Percentiles rank a stretch among this genome's conserved stretches.
phyloP scores from a whole-genome alignment of 208 protist genomes.

The Balamuthia mandrillaris region DNA sequence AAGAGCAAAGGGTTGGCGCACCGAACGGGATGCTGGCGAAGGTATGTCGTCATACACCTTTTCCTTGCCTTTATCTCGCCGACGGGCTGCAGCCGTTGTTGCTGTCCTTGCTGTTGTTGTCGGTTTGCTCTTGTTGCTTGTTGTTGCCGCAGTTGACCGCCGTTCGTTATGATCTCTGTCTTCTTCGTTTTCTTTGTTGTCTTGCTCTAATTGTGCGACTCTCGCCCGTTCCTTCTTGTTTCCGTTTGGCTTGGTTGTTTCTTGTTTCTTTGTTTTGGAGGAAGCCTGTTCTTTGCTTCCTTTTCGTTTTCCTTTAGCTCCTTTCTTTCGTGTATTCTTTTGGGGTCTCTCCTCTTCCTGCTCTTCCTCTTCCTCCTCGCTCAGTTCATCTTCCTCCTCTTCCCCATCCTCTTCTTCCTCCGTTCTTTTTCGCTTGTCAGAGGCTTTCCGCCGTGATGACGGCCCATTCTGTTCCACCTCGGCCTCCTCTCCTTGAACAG shows the following conservation, averaged over 20 bases:
- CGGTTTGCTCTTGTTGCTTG: neutral
- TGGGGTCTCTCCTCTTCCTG: neutral
- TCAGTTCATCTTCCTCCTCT: neutral
- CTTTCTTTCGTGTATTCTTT: neutral
- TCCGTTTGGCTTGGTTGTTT: neutral
- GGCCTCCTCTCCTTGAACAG: slow-evolving; percentile 8
- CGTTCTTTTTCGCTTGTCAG: neutral
- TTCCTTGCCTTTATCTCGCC: neutral
- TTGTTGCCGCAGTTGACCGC: neutral
- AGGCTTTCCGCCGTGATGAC: neutral
- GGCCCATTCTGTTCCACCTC: neutral
- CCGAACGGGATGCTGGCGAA: no score
- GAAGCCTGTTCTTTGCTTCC: neutral
- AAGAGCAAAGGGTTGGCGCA: no score
- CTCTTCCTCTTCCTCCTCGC: neutral
- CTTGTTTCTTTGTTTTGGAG: neutral
- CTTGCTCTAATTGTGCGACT: neutral
- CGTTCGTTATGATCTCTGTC: no score
- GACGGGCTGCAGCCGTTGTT: neutral
- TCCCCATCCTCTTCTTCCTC: neutral
- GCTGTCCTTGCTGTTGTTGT: neutral
- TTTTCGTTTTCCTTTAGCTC: neutral
- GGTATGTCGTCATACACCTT: no score
- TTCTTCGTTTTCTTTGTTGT: neutral
- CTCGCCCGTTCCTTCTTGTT: neutral